Percentiles rank a stretch among this genome's conserved stretches.
Conservation (phyloP, 2,329 filamentous ascomycete genomes). For the Ascochyta pisi region DNA sequence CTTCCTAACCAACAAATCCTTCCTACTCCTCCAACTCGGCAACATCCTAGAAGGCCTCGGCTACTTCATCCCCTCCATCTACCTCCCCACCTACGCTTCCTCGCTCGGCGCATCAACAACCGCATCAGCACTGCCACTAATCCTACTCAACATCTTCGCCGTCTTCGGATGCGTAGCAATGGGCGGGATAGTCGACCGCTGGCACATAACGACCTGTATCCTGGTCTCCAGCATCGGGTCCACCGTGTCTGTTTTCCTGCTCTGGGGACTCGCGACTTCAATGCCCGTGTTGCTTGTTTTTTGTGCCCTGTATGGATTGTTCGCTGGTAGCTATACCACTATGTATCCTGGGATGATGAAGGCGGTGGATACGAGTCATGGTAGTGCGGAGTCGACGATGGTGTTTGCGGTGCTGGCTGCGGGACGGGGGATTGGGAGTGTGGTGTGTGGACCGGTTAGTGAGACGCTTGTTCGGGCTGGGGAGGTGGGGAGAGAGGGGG, state of each 20-base stretch:
- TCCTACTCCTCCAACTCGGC: conserved; percentile 43
- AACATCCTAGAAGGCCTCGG: conserved; percentile 50
- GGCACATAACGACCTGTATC: conserved; percentile 51
- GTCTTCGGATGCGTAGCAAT: conserved; percentile 47
- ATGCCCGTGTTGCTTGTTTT: conserved; percentile 44
- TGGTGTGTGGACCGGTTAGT: conserved; percentile 59
- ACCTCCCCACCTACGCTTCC: conserved; percentile 47
- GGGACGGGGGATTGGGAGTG: conserved; percentile 59
- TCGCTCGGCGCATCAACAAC: conserved; percentile 31
- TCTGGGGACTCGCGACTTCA: conserved; percentile 57
- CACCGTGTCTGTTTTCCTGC: conserved; percentile 51
- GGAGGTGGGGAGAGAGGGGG: conserved; percentile 23
- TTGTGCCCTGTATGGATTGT: conserved; percentile 46
- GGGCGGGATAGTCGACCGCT: conserved; percentile 51
- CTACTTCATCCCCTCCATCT: conserved; percentile 51
- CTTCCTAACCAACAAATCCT: conserved; percentile 39
- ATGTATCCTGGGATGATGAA: conserved; percentile 39
- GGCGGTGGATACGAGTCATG: conserved; percentile 24
- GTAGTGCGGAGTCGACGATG: conserved; percentile 47
- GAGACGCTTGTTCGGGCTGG: conserved; percentile 49
- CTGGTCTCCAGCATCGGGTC: conserved; percentile 52
- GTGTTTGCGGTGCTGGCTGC: conserved; percentile 56
- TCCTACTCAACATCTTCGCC: conserved; percentile 46
- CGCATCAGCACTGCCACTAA: conserved; percentile 42
- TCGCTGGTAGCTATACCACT: conserved; percentile 37